Conservation (phyloP, 2,329 filamentous ascomycete genomes). For the Neonectria ditissima region DNA sequence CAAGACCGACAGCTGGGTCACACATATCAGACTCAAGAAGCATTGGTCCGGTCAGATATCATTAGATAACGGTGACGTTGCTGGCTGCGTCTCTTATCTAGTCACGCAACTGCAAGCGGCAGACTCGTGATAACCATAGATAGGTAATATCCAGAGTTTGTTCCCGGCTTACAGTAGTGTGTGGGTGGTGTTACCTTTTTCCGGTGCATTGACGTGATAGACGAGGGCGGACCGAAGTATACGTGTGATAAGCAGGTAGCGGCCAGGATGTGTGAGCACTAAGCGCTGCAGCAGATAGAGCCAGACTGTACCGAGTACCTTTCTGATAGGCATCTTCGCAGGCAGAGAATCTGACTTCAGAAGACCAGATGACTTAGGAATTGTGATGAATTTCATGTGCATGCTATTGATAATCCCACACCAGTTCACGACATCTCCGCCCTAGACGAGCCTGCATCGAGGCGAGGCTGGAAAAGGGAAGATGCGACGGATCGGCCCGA, state of each 20-base stretch:
- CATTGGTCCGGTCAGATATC: neutral
- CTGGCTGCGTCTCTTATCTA: neutral
- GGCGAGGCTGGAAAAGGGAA: neutral
- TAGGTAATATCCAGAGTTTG: neutral
- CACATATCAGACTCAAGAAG: neutral
- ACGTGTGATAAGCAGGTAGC: neutral
- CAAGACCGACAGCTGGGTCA: neutral
- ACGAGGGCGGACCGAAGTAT: neutral
- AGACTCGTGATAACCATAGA: neutral
- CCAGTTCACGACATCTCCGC: neutral
- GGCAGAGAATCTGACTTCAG: neutral
- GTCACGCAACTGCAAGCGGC: neutral
- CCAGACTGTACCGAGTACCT: neutral
- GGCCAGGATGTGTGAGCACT: neutral
- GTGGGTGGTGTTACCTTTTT: neutral
- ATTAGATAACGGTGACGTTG: neutral
- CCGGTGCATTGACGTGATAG: neutral
- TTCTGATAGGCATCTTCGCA: neutral
- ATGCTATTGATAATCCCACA: neutral
- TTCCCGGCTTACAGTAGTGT: neutral
- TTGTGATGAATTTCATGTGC: neutral
- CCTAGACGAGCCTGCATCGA: neutral
- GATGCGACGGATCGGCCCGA: neutral
- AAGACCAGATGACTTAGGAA: neutral
- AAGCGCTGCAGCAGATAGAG: neutral